A percentile compares a stretch with the other conserved stretches of the same genome.
Evolutionary conservation across 2,329 filamentous ascomycete species (phyloP).

Genomic region (Phyllosticta capitalensis): DNA sequence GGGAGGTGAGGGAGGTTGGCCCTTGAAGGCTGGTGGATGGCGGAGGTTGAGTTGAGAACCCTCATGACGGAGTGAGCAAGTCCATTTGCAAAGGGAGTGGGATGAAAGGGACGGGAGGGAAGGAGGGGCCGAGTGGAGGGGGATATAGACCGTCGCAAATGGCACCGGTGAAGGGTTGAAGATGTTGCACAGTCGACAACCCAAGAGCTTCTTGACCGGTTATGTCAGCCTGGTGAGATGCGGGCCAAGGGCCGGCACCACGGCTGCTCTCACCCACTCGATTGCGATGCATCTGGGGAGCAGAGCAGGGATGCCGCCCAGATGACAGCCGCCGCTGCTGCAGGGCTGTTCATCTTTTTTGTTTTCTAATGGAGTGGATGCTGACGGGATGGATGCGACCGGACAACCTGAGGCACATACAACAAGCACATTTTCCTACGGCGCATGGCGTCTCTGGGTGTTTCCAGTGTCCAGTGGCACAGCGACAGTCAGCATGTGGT

Average conservation of each 20-base stretch:
- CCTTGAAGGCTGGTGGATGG: not conserved
- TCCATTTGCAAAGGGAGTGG: constrained; percentile 2
- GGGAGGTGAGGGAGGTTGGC: not conserved
- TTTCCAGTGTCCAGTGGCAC: too few relatives aligned
- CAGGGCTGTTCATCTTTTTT: not conserved
- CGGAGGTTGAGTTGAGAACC: constrained; percentile 7
- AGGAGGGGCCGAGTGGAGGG: too few relatives aligned
- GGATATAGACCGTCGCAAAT: too few relatives aligned
- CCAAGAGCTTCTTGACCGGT: not conserved
- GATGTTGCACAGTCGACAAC: too few relatives aligned
- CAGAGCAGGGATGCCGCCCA: not conserved
- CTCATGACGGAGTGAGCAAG: constrained; percentile 2
- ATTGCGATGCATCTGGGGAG: not conserved
- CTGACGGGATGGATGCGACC: too few relatives aligned
- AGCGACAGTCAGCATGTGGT: too few relatives aligned
- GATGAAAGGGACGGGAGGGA: not conserved
- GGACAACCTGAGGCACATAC: not conserved
- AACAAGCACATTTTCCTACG: not conserved
- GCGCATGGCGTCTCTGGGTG: not conserved
- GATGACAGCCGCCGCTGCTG: too few relatives aligned
- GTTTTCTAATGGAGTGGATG: too few relatives aligned
- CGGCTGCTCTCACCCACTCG: not conserved
- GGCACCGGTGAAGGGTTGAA: not conserved
- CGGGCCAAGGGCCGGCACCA: not conserved
- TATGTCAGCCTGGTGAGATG: not conserved